Conservation (phyloP, 192 early-diverging fungal species). For the Coemansia sp. region DNA sequence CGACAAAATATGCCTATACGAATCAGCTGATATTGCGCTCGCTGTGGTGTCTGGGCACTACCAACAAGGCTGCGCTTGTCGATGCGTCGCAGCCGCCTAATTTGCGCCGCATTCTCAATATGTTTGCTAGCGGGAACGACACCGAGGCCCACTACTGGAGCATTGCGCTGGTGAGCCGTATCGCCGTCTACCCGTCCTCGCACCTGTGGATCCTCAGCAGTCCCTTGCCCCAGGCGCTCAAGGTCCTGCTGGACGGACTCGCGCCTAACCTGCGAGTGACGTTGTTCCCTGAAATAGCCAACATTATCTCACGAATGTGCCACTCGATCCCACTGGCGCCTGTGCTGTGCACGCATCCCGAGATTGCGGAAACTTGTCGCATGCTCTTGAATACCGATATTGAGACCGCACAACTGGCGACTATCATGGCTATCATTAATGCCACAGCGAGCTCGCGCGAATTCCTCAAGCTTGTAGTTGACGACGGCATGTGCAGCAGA, state of each 20-base stretch:
- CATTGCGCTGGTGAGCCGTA: slow-evolving; percentile 28
- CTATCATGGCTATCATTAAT: slow-evolving; percentile 33
- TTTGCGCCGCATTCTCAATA: slow-evolving; percentile 40
- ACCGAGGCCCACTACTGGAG: slow-evolving; percentile 40
- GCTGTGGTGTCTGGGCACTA: slow-evolving; percentile 38
- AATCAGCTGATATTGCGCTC: slow-evolving; percentile 53
- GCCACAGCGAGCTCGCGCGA: slow-evolving; percentile 33
- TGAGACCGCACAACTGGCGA: slow-evolving; percentile 19
- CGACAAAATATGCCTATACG: slow-evolving; percentile 39
- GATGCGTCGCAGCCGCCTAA: slow-evolving; percentile 29
- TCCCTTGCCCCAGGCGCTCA: slow-evolving; percentile 25
- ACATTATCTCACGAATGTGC: slow-evolving; percentile 36
- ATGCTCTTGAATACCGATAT: slow-evolving; percentile 22
- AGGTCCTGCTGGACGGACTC: slow-evolving; percentile 7
- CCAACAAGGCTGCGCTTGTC: slow-evolving; percentile 7
- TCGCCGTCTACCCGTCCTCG: slow-evolving; percentile 21
- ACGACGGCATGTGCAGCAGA: not conserved
- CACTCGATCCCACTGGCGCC: slow-evolving; percentile 31
- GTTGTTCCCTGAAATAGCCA: slow-evolving; percentile 38
- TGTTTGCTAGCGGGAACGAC: slow-evolving; percentile 32
- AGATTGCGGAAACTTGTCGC: slow-evolving; percentile 18
- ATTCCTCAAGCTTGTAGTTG: slow-evolving; percentile 16
- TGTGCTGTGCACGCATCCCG: slow-evolving; percentile 9
- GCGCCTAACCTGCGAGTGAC: slow-evolving; percentile 9
- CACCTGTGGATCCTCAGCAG: slow-evolving; percentile 44